Base-by-base conservation (phyloP, 1,139 yeast species). In the Suzukiozyma palmioleophila region DNA sequence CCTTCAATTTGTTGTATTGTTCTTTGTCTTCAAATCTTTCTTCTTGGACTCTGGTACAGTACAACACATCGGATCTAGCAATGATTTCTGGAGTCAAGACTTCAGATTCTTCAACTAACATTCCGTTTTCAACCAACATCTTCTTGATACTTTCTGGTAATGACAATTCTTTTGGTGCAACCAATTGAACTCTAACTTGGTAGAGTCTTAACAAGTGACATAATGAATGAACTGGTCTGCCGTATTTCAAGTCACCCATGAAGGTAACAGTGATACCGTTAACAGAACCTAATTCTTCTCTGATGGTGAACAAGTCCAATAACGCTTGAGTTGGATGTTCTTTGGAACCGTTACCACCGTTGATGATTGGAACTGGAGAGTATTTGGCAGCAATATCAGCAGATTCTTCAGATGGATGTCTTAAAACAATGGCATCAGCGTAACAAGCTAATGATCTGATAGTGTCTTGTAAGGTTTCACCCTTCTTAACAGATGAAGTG, bases 291-390 rank as follows among this genome's bases (percentile, higher is more conserved):
- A 94, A 76, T 69, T 94, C 99, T 69, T 94, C 99, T 70, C 99
- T 86, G 54, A 94, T 94, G 42, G 99, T 94, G 77, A 92, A 94
- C 66, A 94, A 73, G 60, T 94, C 99, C 56, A 94, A 75, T 72
- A 94, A 84, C 2, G 98, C 98, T 69, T 94, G 99, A 22, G 98
- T 87, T 55, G 99, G 99, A 66, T 92, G 99, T 71, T 92, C 98
- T 66, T 87, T 84, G 39, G 96, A 73, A 33, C 98, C 98, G 60
- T 92, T 92, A 60, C 99, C 99, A 59, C 96, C 98, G 60, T 94
- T 94, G 62, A 94, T 83, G 50, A 94, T 86, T 46, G 99, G 98
- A 50, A 94, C 92, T 46, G 96, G 96, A 28, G 97, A 88, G 71
- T 82, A 92, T 62, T 90, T 89, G 52, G 96, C 95, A 45, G 98